Conservation (phyloP, 1,284 basidiomycete species). For the Pholiota adiposa region DNA sequence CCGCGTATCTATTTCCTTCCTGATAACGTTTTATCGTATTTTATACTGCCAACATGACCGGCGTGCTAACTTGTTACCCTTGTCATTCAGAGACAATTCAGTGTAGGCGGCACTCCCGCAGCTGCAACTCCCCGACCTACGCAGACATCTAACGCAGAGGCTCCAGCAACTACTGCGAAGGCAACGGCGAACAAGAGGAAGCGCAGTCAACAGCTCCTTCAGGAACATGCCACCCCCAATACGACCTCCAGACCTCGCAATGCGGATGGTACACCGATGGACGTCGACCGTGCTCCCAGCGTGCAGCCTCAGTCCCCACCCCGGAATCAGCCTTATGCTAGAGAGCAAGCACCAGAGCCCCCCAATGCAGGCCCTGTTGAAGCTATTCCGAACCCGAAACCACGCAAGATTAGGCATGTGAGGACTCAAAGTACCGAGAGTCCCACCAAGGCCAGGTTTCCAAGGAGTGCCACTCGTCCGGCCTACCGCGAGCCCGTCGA, state of each 20-base stretch:
- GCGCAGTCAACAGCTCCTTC: constrained; percentile 5
- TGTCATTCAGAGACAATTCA: background rate
- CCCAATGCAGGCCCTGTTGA: constrained; percentile 26
- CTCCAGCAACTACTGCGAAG: background rate
- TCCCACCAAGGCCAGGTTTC: constrained; percentile 29
- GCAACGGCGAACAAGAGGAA: constrained; percentile 19
- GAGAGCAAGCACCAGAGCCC: background rate
- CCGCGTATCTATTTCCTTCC: background rate
- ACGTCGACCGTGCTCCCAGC: background rate
- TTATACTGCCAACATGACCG: background rate
- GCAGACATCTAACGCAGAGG: background rate
- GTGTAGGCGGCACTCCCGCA: background rate
- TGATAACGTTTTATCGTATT: constrained; percentile 1
- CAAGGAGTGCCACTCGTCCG: background rate
- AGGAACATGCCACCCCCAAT: constrained; percentile 1
- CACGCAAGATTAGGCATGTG: constrained; percentile 45
- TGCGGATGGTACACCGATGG: background rate
- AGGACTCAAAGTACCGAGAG: constrained; percentile 28
- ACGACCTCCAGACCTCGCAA: background rate
- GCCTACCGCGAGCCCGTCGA: background rate
- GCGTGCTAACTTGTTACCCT: background rate
- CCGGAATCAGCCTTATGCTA: background rate
- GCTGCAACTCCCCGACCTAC: constrained; percentile 16
- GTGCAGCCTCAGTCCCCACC: background rate
- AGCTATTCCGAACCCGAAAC: constrained; percentile 61